A percentile compares a stretch with the other conserved stretches of the same genome.
Evolutionary conservation across 2,329 filamentous ascomycete genomes (phyloP).

Genomic region (Byssochlamys sp.): DNA sequence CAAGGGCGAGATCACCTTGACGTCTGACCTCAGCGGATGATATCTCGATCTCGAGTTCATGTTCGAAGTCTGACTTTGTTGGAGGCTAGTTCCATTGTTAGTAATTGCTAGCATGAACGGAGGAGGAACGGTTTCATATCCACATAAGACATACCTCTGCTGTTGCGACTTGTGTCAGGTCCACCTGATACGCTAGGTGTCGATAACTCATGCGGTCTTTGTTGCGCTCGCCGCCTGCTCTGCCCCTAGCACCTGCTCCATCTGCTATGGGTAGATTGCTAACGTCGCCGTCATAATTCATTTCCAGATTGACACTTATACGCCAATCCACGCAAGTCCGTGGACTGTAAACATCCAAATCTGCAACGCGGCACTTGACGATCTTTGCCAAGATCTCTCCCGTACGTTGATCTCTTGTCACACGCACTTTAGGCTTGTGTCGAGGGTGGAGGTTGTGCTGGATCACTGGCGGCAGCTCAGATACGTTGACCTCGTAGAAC

Average conservation of each 20-base stretch:
- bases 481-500: constrained; percentile 65
- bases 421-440: constrained; percentile 56
- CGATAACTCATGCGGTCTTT: constrained; percentile 90
- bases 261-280: constrained; percentile 40
- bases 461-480: constrained; percentile 56
- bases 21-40: constrained; percentile 36
- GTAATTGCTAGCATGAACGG: background rate
- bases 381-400: constrained; percentile 67
- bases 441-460: constrained; percentile 51
- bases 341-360: constrained; percentile 80
- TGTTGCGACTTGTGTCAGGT: constrained; percentile 77
- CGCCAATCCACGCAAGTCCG: constrained; percentile 73
- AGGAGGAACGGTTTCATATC: background rate
- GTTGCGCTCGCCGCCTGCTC: constrained; percentile 50
- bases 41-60: constrained; percentile 42
- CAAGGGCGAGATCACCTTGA: constrained; percentile 34
- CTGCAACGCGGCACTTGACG: constrained; percentile 78
- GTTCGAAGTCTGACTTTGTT: constrained; percentile 33
- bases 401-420: constrained; percentile 67
- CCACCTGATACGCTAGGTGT: constrained; percentile 79
- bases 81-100: constrained; percentile 13
- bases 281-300: constrained; percentile 65
- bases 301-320: constrained; percentile 89
- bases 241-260: constrained; percentile 30
- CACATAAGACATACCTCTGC: constrained; percentile 30